These are phyloP conservation scores for Malbranchea cinnamomea DNA, from an alignment of 2,329 filamentous ascomycete genomes.

Conservation along the genomic window DNA sequence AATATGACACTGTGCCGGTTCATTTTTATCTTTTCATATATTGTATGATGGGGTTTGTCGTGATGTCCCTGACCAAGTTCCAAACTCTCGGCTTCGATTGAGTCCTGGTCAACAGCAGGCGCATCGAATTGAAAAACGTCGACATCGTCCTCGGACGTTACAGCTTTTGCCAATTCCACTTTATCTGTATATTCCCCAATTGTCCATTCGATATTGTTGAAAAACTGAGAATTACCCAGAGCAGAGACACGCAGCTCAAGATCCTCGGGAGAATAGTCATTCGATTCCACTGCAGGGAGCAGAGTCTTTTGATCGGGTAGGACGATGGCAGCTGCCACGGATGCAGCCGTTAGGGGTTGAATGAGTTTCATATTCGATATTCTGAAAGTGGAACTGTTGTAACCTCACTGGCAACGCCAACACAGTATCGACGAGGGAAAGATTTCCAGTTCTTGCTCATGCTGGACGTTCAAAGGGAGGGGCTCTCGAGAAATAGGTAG, in stretches of 20 bases:
- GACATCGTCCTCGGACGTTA: neutral
- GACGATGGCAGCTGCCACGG: conserved; percentile 34
- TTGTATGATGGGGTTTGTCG: conserved; percentile 44
- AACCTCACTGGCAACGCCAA: too few species aligned
- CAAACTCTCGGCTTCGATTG: neutral
- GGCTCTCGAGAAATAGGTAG: too few species aligned
- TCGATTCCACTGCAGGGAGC: conserved; percentile 11
- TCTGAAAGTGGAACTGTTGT: too few species aligned
- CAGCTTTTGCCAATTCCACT: neutral
- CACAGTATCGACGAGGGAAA: too few species aligned
- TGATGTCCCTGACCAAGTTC: conserved; percentile 11
- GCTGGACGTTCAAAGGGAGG: too few species aligned
- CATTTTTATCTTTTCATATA: conserved; percentile 65
- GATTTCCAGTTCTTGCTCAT: too few species aligned
- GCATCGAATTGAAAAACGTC: conserved; percentile 1
- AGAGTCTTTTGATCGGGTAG: conserved; percentile 35
- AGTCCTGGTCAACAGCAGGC: conserved; percentile 5
- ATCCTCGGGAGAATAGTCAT: conserved; percentile 4
- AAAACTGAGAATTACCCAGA: neutral
- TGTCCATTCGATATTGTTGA: neutral
- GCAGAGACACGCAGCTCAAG: neutral
- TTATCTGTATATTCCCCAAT: neutral
- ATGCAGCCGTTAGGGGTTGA: conserved; percentile 30
- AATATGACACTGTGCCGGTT: conserved; percentile 67
- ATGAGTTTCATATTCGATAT: conserved; percentile 38